These are phyloP conservation scores for Kwoniella shivajii DNA, from an alignment of 1,284 basidiomycete genomes.

Conservation along the genomic window DNA sequence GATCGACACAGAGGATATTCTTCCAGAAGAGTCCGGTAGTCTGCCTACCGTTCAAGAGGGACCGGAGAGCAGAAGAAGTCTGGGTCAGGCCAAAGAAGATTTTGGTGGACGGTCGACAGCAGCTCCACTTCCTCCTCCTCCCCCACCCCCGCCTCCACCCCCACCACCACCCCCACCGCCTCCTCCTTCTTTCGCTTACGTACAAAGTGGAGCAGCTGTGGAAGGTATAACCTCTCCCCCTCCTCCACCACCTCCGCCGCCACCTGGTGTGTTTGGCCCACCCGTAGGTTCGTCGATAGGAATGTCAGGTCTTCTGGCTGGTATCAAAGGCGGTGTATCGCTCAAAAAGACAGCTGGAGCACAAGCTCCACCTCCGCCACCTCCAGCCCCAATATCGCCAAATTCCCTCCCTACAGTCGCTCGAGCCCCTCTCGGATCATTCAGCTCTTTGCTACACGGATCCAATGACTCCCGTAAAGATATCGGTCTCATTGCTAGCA, in stretches of 20 bases:
- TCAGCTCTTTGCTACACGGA: slow-evolving; percentile 44
- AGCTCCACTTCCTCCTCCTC: slow-evolving; percentile 41
- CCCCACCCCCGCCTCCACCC: slow-evolving; percentile 22
- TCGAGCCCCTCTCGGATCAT: slow-evolving; percentile 42
- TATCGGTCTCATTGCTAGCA: slow-evolving; percentile 77
- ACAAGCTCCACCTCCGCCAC: slow-evolving; percentile 23
- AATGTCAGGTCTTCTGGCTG: slow-evolving; percentile 49
- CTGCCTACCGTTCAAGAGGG: slow-evolving; percentile 26
- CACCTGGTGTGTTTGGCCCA: slow-evolving; percentile 51
- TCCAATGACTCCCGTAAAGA: slow-evolving; percentile 68
- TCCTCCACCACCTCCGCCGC: slow-evolving; percentile 36
- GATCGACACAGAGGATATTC: slow-evolving; percentile 18
- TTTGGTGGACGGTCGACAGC: slow-evolving; percentile 5
- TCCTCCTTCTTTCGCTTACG: slow-evolving; percentile 17
- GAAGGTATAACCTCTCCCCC: no score
- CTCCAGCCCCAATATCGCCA: slow-evolving; percentile 18
- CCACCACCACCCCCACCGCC: slow-evolving; percentile 21
- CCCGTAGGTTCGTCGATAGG: slow-evolving; percentile 13
- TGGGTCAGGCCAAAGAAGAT: background rate
- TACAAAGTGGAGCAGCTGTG: no score
- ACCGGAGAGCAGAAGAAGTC: slow-evolving; percentile 13
- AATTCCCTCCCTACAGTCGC: slow-evolving; percentile 17
- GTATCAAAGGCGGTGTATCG: slow-evolving; percentile 49
- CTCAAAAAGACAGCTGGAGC: slow-evolving; percentile 31
- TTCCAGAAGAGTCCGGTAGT: slow-evolving; percentile 7